A percentile compares a stretch with the other conserved stretches of the same genome.
Evolutionary conservation across 192 early-diverging fungal genomes (phyloP).

Genomic region (Linnemannia elongata): DNA sequence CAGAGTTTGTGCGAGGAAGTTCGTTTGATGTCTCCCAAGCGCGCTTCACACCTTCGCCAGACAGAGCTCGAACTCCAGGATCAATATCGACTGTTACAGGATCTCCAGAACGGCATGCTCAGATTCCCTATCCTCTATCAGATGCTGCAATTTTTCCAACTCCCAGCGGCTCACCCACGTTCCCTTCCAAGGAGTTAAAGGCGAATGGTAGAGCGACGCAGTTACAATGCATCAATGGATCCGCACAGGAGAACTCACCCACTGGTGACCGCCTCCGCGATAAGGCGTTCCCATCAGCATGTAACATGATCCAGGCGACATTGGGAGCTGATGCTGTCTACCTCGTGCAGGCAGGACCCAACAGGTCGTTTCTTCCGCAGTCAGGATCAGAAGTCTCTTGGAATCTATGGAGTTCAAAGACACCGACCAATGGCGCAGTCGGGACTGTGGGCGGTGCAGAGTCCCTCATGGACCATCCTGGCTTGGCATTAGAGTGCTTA

Average conservation of each 20-base stretch:
- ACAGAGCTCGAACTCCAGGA: not conserved
- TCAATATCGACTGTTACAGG: not conserved
- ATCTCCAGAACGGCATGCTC: not conserved
- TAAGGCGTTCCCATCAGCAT: constrained; percentile 39
- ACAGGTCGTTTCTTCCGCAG: constrained; percentile 12
- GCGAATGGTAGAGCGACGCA: not conserved
- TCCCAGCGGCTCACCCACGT: constrained; percentile 29
- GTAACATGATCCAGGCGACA: constrained; percentile 34
- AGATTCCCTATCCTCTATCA: not conserved
- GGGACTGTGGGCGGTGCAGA: constrained; percentile 10
- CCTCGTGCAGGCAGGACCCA: constrained; percentile 16
- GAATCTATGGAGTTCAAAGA: constrained; percentile 16
- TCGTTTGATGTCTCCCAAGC: not conserved
- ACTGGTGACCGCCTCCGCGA: constrained; percentile 11
- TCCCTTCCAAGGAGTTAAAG: not conserved
- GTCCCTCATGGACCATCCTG: not conserved
- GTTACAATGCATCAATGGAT: not conserved
- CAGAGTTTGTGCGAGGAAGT: not conserved
- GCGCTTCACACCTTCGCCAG: not conserved
- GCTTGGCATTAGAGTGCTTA: constrained; percentile 3
- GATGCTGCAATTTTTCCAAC: constrained; percentile 21
- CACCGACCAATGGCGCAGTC: not conserved
- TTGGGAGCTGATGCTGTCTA: constrained; percentile 38
- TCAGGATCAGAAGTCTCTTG: constrained; percentile 8
- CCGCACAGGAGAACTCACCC: not conserved